phyloP scores from a whole-genome alignment of 2,329 filamentous ascomycete genomes.

The Lachnellula occidentalis region DNA sequence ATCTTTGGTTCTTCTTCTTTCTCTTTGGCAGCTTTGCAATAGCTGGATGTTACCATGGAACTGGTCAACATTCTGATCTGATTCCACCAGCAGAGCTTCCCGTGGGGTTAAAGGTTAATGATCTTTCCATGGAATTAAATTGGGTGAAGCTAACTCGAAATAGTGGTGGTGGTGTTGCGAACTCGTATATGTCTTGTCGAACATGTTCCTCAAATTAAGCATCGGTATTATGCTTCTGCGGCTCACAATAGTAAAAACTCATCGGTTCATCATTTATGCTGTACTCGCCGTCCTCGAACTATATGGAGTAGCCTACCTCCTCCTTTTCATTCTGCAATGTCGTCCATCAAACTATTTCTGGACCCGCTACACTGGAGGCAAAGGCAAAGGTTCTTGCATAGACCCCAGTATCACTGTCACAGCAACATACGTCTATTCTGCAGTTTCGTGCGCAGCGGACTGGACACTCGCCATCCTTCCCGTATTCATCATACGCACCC shows the following conservation, averaged over 20 bases:
- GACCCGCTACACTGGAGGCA: constrained; percentile 30
- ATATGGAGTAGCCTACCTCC: constrained; percentile 33
- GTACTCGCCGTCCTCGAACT: constrained; percentile 30
- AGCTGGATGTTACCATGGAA: constrained; percentile 24
- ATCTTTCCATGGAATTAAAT: not conserved
- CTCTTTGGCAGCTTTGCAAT: constrained; percentile 23
- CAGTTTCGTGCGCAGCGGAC: constrained; percentile 35
- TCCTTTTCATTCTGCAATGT: constrained; percentile 37
- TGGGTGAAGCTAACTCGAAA: not conserved
- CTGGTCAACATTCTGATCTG: constrained; percentile 22
- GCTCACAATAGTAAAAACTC: constrained; percentile 29
- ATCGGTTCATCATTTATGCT: constrained; percentile 32
- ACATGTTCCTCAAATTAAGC: constrained; percentile 35
- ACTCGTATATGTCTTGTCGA: constrained; percentile 35
- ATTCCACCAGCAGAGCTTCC: constrained; percentile 22
- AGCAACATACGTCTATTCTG: constrained; percentile 36
- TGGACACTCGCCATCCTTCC: constrained; percentile 38
- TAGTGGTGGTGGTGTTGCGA: constrained; percentile 36
- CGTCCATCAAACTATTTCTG: constrained; percentile 36
- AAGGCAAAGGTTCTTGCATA: constrained; percentile 34
- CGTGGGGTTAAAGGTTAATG: constrained; percentile 25
- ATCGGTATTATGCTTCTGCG: constrained; percentile 37
- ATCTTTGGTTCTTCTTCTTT: constrained; percentile 19
- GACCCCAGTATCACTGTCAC: constrained; percentile 27
- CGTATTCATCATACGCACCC: constrained; percentile 37